These are phyloP conservation scores for Pyricularia sp. DNA, from an alignment of 2,329 filamentous ascomycete species.

Conservation along the genomic window DNA sequence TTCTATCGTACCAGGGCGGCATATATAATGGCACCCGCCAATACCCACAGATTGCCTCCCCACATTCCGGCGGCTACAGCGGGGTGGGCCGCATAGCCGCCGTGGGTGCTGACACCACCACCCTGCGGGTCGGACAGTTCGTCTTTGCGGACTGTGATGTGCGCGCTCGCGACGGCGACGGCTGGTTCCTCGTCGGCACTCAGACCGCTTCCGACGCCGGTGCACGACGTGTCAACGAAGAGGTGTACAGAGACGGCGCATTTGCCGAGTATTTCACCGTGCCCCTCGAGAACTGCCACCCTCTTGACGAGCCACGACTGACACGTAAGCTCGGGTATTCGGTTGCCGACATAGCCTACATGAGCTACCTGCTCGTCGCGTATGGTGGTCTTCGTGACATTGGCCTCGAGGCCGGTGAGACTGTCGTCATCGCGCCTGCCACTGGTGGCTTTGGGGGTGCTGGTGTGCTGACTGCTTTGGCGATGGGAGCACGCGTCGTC, in stretches of 20 bases:
- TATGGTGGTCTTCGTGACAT: constrained; percentile 15
- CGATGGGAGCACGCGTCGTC: constrained; percentile 40
- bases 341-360: constrained; percentile 24
- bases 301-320: constrained; percentile 21
- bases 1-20: not conserved
- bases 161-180: not conserved
- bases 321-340: constrained; percentile 25
- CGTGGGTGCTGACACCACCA: not conserved
- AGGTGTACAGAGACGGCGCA: constrained; percentile 13
- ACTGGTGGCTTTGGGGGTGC: constrained; percentile 36
- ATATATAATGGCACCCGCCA: not conserved
- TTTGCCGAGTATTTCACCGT: constrained; percentile 23
- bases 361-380: constrained; percentile 37
- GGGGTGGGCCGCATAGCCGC: not conserved
- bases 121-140: not conserved
- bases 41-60: not conserved
- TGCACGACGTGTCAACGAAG: not conserved
- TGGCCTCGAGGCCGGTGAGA: constrained; percentile 35
- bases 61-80: not conserved
- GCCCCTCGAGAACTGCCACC: constrained; percentile 25
- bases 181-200: not conserved
- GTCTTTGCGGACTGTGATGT: not conserved
- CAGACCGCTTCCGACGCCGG: not conserved
- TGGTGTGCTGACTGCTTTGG: constrained; percentile 31
- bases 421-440: constrained; percentile 33